Base-by-base conservation (phyloP, 208 protist species). In the Naegleria fowleri region DNA sequence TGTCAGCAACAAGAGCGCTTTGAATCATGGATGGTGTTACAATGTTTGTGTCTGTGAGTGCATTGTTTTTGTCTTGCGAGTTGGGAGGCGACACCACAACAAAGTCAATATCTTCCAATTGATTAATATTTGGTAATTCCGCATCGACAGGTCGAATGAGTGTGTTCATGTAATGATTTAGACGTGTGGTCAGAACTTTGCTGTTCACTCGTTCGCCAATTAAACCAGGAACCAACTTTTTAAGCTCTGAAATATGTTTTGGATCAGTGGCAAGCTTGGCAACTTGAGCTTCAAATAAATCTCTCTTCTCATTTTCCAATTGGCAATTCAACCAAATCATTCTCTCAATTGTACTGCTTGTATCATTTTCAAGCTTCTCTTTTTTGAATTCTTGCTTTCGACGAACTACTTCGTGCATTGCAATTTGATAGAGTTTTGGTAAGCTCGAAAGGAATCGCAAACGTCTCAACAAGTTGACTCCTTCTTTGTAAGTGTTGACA, bases 231-330 rank as follows among this genome's bases (percentile, higher is more conserved):
- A 79, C 67, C 9, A 79, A 79, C 29, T 79, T 79, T 7, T 79
- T 79, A 36, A 79, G 29, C n/a, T 79, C 67, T 0, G 19, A 13
- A 13, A 79, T 36, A 9, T 79, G 6, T 79, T 79, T 79, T 36
- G 67, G 1, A 36, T 79, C 29, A 36, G 67, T 25, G 9, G 67
- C 67, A 0, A 36, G n/a, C 36, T 33, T 79, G 9, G 6, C 6
- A 79, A 79, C 29, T 79, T 79, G 29, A 36, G 19, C 67, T 36
- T 79, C 67, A 36, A 79, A 79, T 36, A 36, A 25, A 9, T 79
- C 67, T 79, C 67, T 79, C 67, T 79, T 79, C 29, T 79, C 67
- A 36, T 79, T 79, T 79, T 79, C 67, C 6, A 79, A 33, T 79
- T 79, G 67, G 9, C 67, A 79, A 33, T 79, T 79, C 19, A 79